Base-by-base conservation (phyloP, 2,329 filamentous ascomycete genomes). In the Purpureocillium lavendulum region DNA sequence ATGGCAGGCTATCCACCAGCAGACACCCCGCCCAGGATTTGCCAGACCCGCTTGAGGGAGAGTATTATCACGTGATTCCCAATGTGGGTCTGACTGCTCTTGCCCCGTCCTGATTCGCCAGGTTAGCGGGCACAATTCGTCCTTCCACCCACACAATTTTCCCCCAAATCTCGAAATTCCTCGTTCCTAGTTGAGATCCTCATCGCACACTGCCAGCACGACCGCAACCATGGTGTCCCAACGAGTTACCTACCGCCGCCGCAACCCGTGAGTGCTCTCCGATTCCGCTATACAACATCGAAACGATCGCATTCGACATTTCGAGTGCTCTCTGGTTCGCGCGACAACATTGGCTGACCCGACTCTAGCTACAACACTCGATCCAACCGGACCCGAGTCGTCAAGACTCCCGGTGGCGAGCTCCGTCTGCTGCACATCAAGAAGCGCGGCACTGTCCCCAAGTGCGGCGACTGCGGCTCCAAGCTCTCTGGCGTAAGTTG, bases 361-460 rank as follows among this genome's bases (percentile, higher is more conserved):
- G 62, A 13, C 29, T 30, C 29, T 14, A 92, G 87, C 66, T 98
- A 97, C 86, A 97, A 97, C 83, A 97, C 90, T 69, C 77, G 77
- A 67, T 94, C 87, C 69, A 96, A 98, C 85, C 87, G 88, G 73
- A 90, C 92, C 68, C 85, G 92, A 66, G 78, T 94, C 62, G 70
- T 95, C 71, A 92, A 92, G 81, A 98, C 92, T 56, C 92, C 94
- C 56, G 94, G 92, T 69, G 92, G 92, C 68, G 80, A 90, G 69
- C 82, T 95, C 63, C 83, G 92, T 69, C 83, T 95, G 66, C 85
- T 97, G 60, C 90, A 98, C 84, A 89, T 96, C 78, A 97, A 97
- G 86, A 98, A 98, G 87, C 86, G 83, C 69, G 92, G 89, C 59
- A 94, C 88, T 67, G 85, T 89, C 52, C 92, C 92, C 66, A 98